Percentiles rank a stretch among this genome's conserved stretches.
Conservation (phyloP, 176 grass and related monocot species). For the Pharus latifolius region DNA sequence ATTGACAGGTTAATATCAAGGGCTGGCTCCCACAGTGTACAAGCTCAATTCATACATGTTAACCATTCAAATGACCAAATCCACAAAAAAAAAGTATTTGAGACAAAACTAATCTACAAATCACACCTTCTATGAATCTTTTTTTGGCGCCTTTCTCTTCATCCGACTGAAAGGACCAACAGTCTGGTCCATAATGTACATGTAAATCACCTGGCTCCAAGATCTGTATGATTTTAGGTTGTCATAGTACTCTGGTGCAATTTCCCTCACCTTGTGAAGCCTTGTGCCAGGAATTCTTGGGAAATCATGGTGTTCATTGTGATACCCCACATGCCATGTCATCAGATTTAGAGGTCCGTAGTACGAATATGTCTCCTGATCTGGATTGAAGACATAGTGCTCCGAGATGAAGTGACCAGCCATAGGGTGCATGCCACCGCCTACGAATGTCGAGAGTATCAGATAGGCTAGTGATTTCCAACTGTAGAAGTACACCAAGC, state of each 20-base stretch:
- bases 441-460: conserved; percentile 71
- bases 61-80: neutral
- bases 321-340: conserved; percentile 89
- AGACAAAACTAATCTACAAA: neutral
- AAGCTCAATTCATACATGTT: neutral
- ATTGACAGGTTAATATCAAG: neutral
- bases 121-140: conserved; percentile 28
- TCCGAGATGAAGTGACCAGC: conserved; percentile 95
- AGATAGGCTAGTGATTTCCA: conserved; percentile 72
- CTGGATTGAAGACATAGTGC: conserved; percentile 75
- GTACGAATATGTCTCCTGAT: conserved; percentile 92
- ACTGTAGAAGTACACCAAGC: conserved; percentile 45
- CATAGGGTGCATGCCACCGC: conserved; percentile 96
- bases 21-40: neutral
- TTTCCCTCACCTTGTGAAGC: conserved; percentile 81
- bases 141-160: conserved; percentile 69
- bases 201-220: conserved; percentile 97
- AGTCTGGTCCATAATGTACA: conserved; percentile 81
- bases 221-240: conserved; percentile 55
- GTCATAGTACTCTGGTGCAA: conserved; percentile 77
- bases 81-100: neutral
- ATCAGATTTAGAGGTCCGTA: conserved; percentile 88
- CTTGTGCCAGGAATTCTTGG: conserved; percentile 69
- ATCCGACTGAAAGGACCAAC: conserved; percentile 87
- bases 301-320: conserved; percentile 99